A percentile compares a stretch with the other conserved stretches of the same genome.
Conservation (phyloP, 2,329 filamentous ascomycete species). For the Mollisia scopiformis region DNA sequence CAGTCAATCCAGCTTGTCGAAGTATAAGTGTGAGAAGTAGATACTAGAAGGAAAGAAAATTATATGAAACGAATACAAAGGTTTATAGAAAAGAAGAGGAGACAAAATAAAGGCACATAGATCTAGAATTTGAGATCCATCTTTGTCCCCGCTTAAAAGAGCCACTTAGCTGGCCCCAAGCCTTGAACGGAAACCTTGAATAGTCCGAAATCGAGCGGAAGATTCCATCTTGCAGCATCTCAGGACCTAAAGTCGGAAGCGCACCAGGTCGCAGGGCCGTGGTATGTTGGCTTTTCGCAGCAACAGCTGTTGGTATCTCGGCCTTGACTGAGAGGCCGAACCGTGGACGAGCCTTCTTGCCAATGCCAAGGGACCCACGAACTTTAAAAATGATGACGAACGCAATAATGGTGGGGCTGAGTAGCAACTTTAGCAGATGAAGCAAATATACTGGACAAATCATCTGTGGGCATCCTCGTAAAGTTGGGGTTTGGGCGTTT, state of each 20-base stretch:
- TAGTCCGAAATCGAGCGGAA: not conserved
- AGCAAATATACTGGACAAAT: not conserved
- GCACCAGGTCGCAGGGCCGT: not conserved
- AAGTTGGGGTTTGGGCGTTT: not conserved
- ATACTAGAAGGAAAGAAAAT: not conserved
- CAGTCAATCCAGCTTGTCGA: not conserved
- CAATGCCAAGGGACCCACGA: not conserved
- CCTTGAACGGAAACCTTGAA: not conserved
- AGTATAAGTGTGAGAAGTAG: not conserved
- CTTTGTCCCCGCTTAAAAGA: not conserved
- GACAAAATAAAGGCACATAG: not conserved
- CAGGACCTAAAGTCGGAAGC: not conserved
- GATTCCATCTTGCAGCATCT: not conserved
- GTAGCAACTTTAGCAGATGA: not conserved
- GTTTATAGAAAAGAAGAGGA: not conserved
- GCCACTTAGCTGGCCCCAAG: not conserved
- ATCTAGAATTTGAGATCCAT: not conserved
- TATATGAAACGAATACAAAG: not conserved
- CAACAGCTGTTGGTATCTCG: not conserved
- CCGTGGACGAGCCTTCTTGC: not conserved
- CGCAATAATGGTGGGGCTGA: not conserved
- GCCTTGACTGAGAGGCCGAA: not conserved
- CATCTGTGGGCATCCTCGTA: not conserved
- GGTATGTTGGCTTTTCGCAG: no score
- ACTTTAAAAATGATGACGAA: not conserved